Base-by-base conservation (phyloP, 1,284 basidiomycete genomes). In the Cryptococcus neoformans region DNA sequence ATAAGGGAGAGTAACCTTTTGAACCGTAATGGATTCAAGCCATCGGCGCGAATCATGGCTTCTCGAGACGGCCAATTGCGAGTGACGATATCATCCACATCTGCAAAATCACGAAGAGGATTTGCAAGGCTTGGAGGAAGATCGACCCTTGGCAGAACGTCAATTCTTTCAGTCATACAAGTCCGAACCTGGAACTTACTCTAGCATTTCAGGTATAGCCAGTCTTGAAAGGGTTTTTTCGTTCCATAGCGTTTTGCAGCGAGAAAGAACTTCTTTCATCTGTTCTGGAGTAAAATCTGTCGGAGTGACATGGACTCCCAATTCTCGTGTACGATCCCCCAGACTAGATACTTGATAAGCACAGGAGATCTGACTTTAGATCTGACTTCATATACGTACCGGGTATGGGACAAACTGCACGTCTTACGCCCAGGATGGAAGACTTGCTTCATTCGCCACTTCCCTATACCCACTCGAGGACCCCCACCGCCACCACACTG, bases 381-480 rank as follows among this genome's bases (percentile, higher is more conserved):
- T 28, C 49, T 6, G 8, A 9, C 10, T 47, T 8, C 10, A 11
- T 11, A 35, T 16, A 57, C 67, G 21, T 35, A 73, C 71, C 71
- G 47, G 35, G 58, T 72, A 54, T 80, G 79, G 8, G 71, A 73
- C 6, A 80, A 63, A 16, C 68, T 67, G 59, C 79, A 80, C 8
- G 79, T 80, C 62, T 79, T 78, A 35, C 78, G 67, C 4, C 75
- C 76, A 3, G 68, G 69, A 44, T 72, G 72, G 65, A 80, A 80
- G 36, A 80, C 73, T 59, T 80, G 75, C 61, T 79, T 79, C 51
- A 73, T 72, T 11, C 79, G 65, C 79, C 79, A 80, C 65, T 80
- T 80, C 5, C 79, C 79, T 28, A 79, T 78, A 1, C 79, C 78
- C 6, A 74, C 62, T n/a, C 74, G 59, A 3, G 71, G 63, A 3